Evolutionary conservation across 1,284 basidiomycete genomes (phyloP).

Genomic region (Pseudomicrostroma phylloplanum): DNA sequence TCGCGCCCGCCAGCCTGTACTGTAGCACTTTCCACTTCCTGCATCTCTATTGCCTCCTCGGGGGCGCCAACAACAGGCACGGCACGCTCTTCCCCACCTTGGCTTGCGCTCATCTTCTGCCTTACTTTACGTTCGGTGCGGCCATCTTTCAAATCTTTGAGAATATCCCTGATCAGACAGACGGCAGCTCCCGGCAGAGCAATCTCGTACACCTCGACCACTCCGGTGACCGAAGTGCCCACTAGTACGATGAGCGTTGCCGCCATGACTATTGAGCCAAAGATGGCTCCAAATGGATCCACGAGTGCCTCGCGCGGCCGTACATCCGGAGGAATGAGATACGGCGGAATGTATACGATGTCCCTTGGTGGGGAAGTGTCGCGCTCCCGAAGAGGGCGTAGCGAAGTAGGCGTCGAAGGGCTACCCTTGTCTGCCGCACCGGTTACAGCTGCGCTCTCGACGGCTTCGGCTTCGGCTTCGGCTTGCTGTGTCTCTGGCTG

Average conservation of each 20-base stretch:
- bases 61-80: too few relatives aligned
- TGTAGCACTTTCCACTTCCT: too few relatives aligned
- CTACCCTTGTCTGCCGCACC: too few relatives aligned
- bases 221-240: slow-evolving; percentile 57
- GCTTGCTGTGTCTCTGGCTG: too few relatives aligned
- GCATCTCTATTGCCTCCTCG: too few relatives aligned
- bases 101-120: slow-evolving; percentile 12
- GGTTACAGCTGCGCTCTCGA: too few relatives aligned
- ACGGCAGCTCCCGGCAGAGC: slow-evolving; percentile 76
- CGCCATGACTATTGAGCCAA: slow-evolving; percentile 55
- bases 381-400: not conserved
- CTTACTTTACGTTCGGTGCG: not conserved
- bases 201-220: slow-evolving; percentile 61
- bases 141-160: slow-evolving; percentile 55
- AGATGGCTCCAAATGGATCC: slow-evolving; percentile 57
- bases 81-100: not conserved
- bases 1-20: not conserved
- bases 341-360: slow-evolving; percentile 52
- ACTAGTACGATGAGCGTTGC: slow-evolving; percentile 60
- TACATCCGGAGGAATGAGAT: slow-evolving; percentile 54
- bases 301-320: slow-evolving; percentile 55
- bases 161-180: slow-evolving; percentile 66
- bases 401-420: not conserved
- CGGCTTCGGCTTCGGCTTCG: not conserved
- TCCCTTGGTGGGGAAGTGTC: not conserved